Evolutionary conservation across 176 grass and related monocot species (phyloP).

Genomic region (Eragrostis curvula): DNA sequence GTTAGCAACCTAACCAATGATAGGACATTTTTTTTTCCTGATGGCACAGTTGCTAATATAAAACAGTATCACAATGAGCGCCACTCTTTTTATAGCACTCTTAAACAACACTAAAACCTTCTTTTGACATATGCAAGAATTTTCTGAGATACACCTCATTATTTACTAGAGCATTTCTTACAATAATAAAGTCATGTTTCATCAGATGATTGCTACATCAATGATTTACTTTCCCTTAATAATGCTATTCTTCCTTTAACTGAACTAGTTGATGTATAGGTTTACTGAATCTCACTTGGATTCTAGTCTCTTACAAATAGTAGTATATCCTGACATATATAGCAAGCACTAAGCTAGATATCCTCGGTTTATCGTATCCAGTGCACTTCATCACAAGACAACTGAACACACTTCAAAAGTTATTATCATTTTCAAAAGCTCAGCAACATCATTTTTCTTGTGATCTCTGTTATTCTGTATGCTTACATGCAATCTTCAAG

Average conservation of each 20-base stretch:
- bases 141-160: background rate
- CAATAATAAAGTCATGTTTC: background rate
- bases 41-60: slow-evolving; percentile 19
- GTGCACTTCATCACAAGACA: background rate
- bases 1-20: background rate
- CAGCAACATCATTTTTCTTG: background rate
- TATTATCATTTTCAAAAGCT: slow-evolving; percentile 11
- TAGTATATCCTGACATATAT: background rate
- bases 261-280: too few relatives aligned
- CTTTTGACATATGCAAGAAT: slow-evolving; percentile 29
- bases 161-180: slow-evolving; percentile 9
- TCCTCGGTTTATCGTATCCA: background rate
- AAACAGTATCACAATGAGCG: slow-evolving; percentile 10
- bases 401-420: background rate
- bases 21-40: background rate
- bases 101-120: background rate
- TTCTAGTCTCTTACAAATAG: background rate
- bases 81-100: background rate
- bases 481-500: too few relatives aligned
- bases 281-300: background rate
- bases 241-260: too few relatives aligned
- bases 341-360: background rate
- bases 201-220: background rate
- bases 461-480: background rate
- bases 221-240: too few relatives aligned